Conservation (phyloP, 2,329 filamentous ascomycete genomes). For the Simplicillium aogashimaense region DNA sequence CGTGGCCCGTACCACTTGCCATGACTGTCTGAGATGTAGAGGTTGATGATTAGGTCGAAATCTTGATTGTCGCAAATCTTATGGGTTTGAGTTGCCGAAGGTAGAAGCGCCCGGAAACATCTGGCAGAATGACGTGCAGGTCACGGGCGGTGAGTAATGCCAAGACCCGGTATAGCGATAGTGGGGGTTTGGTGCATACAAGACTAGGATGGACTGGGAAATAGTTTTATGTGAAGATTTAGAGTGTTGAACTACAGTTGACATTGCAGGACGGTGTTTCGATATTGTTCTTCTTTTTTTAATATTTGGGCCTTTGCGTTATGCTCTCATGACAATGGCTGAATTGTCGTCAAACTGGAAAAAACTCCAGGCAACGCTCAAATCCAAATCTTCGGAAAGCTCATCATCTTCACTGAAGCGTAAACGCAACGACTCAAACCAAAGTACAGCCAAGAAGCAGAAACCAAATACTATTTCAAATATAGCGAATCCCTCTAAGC, state of each 20-base stretch:
- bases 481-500: slow-evolving; percentile 5
- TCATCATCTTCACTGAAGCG: slow-evolving; percentile 29
- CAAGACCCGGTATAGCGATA: not conserved
- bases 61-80: too few relatives aligned
- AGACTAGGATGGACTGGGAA: not conserved
- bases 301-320: not conserved
- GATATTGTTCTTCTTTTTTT: not conserved
- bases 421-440: slow-evolving; percentile 22
- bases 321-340: slow-evolving; percentile 17
- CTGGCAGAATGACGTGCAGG: too few relatives aligned
- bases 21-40: slow-evolving; percentile 29
- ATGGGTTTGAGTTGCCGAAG: too few relatives aligned
- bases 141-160: slow-evolving; percentile 2
- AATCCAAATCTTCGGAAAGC: slow-evolving; percentile 27
- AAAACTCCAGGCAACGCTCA: slow-evolving; percentile 56
- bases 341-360: slow-evolving; percentile 67
- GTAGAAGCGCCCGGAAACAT: too few relatives aligned
- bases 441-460: slow-evolving; percentile 17
- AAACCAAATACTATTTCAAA: slow-evolving; percentile 10
- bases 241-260: too few relatives aligned
- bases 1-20: slow-evolving; percentile 37
- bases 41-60: too few relatives aligned
- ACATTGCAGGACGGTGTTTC: too few relatives aligned
- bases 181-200: not conserved
- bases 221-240: too few relatives aligned